phyloP scores from a whole-genome alignment of 2,329 filamentous ascomycete genomes.

The Fusarium nygamai region DNA sequence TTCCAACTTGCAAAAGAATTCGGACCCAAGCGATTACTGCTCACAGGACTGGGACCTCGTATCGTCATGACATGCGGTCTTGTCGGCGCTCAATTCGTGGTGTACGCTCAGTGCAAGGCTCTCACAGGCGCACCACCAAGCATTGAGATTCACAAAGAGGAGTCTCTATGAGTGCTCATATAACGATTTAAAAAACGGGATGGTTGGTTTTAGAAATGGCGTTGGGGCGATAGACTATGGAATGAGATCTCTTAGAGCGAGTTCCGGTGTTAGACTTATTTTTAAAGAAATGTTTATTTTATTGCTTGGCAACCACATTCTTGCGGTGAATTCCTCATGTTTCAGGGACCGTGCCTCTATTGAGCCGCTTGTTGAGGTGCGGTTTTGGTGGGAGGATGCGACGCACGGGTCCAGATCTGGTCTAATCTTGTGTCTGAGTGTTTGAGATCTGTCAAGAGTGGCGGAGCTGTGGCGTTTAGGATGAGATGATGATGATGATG shows the following conservation, averaged over 20 bases:
- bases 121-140: constrained; percentile 61
- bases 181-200: background rate
- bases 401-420: constrained; percentile 11
- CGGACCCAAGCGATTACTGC: constrained; percentile 58
- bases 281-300: background rate
- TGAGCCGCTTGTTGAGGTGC: constrained; percentile 30
- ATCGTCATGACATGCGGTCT: constrained; percentile 64
- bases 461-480: constrained; percentile 15
- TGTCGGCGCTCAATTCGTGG: constrained; percentile 64
- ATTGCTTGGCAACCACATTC: background rate
- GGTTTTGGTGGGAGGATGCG: background rate
- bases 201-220: background rate
- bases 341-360: constrained; percentile 23
- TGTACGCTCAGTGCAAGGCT: constrained; percentile 65
- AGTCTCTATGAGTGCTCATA: constrained; percentile 33
- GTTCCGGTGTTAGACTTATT: constrained; percentile 2
- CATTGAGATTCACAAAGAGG: constrained; percentile 64
- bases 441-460: constrained; percentile 18
- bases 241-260: constrained; percentile 13
- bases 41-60: constrained; percentile 61
- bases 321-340: background rate
- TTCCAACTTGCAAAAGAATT: constrained; percentile 62
- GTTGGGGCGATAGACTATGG: constrained; percentile 16
- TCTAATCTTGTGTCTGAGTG: background rate
- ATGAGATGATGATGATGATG: background rate